Conservation (phyloP, 805 yeast genomes). For the Ogataea salicorniae region DNA sequence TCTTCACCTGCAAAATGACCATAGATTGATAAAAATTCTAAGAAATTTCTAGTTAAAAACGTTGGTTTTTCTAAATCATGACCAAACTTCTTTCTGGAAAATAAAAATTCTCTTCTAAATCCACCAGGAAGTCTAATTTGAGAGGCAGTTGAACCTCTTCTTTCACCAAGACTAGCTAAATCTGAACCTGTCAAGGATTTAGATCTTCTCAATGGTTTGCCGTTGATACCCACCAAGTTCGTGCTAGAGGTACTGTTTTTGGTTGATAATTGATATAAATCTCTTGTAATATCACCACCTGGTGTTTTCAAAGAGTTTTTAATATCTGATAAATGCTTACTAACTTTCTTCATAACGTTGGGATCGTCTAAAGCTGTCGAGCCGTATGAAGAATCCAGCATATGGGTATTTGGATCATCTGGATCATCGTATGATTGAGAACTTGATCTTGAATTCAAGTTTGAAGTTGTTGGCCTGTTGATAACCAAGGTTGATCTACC, state of each 20-base stretch:
- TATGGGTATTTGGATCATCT: conserved; percentile 2
- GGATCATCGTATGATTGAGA: not conserved
- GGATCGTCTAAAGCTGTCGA: not conserved
- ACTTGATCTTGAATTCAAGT: conserved; percentile 1
- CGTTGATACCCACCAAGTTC: not conserved
- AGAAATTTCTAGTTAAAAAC: conserved; percentile 62
- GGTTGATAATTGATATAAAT: conserved; percentile 32
- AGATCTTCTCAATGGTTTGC: conserved; percentile 19
- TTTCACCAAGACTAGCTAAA: conserved; percentile 20
- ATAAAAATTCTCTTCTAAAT: conserved; percentile 65
- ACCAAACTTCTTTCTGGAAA: conserved; percentile 28
- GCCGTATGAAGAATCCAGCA: no score
- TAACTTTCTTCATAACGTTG: not conserved
- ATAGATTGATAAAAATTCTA: conserved; percentile 71
- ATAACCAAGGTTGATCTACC: not conserved
- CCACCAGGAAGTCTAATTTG: conserved; percentile 78
- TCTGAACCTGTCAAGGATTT: conserved; percentile 28
- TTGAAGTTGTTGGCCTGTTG: not conserved
- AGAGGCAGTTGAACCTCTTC: conserved; percentile 63
- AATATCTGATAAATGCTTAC: conserved; percentile 15
- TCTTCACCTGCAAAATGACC: conserved; percentile 88
- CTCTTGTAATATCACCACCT: conserved; percentile 51
- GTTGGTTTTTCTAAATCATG: conserved; percentile 33
- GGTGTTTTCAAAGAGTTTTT: conserved; percentile 34
- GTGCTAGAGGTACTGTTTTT: no score